Evolutionary conservation across 2,329 filamentous ascomycete genomes (phyloP).

Genomic region (Epichloe scottii): DNA sequence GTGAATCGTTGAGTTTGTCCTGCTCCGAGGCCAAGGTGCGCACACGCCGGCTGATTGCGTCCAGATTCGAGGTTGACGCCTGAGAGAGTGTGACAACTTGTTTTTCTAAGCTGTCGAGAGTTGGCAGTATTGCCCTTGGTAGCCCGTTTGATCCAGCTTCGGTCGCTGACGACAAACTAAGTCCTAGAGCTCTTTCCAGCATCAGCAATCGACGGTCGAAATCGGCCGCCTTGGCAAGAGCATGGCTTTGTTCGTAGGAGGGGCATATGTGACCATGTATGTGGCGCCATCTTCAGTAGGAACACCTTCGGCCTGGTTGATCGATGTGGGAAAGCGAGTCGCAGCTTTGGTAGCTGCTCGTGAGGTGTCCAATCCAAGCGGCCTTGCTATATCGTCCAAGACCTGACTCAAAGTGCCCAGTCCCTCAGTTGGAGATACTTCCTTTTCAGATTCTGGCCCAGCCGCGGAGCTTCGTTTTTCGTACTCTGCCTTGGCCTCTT

Average conservation of each 20-base stretch:
- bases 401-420: constrained; percentile 59
- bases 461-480: constrained; percentile 38
- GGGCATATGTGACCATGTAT: constrained; percentile 52
- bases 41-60: constrained; percentile 57
- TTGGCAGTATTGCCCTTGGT: constrained; percentile 63
- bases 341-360: constrained; percentile 7
- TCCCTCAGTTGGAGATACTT: constrained; percentile 18
- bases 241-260: constrained; percentile 54
- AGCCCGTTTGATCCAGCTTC: constrained; percentile 44
- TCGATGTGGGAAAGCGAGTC: constrained; percentile 3
- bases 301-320: constrained; percentile 12
- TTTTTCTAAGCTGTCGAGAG: constrained; percentile 66
- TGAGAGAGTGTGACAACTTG: constrained; percentile 66
- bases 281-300: constrained; percentile 27
- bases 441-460: constrained; percentile 35
- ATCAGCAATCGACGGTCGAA: constrained; percentile 73
- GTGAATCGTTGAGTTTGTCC: constrained; percentile 54
- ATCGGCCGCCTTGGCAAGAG: constrained; percentile 68
- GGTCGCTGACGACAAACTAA: constrained; percentile 56
- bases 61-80: constrained; percentile 59
- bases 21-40: constrained; percentile 61
- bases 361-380: constrained; percentile 10
- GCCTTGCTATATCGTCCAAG: constrained; percentile 50
- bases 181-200: constrained; percentile 70
- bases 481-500: constrained; percentile 55